Evolutionary conservation across 352 stramenopile genomes (phyloP).

Genomic region (Globisporangium yorkense): DNA sequence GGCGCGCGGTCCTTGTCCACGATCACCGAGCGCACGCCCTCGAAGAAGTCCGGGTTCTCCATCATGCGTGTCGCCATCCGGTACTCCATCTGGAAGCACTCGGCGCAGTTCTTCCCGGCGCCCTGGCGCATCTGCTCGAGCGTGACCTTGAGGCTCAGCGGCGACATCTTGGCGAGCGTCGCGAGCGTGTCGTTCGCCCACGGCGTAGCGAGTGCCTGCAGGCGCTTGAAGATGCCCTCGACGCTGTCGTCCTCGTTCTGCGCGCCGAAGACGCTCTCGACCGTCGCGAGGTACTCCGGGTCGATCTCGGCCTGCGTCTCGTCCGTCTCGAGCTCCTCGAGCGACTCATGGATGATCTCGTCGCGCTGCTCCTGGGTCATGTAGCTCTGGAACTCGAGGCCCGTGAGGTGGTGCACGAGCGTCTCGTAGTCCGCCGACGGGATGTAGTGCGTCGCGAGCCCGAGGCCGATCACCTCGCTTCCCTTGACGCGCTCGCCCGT

Average conservation of each 20-base stretch:
- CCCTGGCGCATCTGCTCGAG: constrained; percentile 92
- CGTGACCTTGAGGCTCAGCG: constrained; percentile 93
- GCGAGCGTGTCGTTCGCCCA: constrained; percentile 79
- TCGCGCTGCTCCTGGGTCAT: constrained; percentile 77
- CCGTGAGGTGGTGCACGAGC: constrained; percentile 84
- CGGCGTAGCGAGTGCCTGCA: constrained; percentile 48
- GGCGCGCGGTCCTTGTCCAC: constrained; percentile 95
- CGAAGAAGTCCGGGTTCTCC: constrained; percentile 93
- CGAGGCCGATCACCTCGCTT: constrained; percentile 88
- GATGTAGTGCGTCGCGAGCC: constrained; percentile 96
- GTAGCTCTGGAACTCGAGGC: constrained; percentile 58
- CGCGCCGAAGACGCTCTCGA: constrained; percentile 74
- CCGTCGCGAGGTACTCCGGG: constrained; percentile 62
- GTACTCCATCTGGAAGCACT: constrained; percentile 96
- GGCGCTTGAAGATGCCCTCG: constrained; percentile 62
- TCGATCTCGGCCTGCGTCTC: constrained; percentile 79
- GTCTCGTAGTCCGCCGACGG: constrained; percentile 82
- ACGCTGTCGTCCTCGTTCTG: constrained; percentile 67
- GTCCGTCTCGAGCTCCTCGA: constrained; percentile 80
- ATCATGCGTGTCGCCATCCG: constrained; percentile 80
- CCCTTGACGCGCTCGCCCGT: constrained; percentile 91
- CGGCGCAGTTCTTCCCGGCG: constrained; percentile 67
- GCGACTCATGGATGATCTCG: constrained; percentile 81
- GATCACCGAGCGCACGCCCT: constrained; percentile 94
- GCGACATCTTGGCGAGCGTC: constrained; percentile 88